phyloP scores from a whole-genome alignment of 768 basidiomycete species.

The Lyophyllum decastes region DNA sequence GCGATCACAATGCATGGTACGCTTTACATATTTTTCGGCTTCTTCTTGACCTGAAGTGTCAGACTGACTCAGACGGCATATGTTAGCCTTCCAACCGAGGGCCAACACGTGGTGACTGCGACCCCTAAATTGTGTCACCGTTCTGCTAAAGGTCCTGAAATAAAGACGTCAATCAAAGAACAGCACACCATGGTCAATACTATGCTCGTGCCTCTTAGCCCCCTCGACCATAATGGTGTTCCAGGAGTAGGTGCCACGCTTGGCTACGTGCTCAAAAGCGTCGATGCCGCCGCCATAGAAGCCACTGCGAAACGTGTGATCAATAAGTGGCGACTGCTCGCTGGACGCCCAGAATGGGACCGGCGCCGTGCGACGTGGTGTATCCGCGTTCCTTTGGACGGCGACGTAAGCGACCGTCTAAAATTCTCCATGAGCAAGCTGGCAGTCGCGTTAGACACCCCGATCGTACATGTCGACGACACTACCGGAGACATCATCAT shows the following conservation, averaged over 20 bases:
- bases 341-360: constrained; percentile 4
- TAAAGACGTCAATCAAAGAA: too few relatives aligned
- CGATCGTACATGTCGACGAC: background rate
- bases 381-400: background rate
- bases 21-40: too few relatives aligned
- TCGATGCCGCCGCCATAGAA: background rate
- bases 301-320: constrained; percentile 5
- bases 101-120: too few relatives aligned
- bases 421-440: constrained; percentile 5
- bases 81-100: too few relatives aligned
- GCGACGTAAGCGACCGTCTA: background rate
- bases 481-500: constrained; percentile 5
- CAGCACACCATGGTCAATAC: background rate
- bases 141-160: too few relatives aligned
- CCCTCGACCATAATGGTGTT: constrained; percentile 3
- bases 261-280: constrained; percentile 7
- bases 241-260: background rate
- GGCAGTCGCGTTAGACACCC: background rate
- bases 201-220: constrained; percentile 6
- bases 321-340: constrained; percentile 12
- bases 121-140: too few relatives aligned
- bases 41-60: too few relatives aligned
- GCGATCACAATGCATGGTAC: too few relatives aligned
- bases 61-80: too few relatives aligned
- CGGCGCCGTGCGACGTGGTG: background rate